Evolutionary conservation across 495 filamentous ascomycete species (phyloP).

Genomic region (Opeltia flavorubescens): DNA sequence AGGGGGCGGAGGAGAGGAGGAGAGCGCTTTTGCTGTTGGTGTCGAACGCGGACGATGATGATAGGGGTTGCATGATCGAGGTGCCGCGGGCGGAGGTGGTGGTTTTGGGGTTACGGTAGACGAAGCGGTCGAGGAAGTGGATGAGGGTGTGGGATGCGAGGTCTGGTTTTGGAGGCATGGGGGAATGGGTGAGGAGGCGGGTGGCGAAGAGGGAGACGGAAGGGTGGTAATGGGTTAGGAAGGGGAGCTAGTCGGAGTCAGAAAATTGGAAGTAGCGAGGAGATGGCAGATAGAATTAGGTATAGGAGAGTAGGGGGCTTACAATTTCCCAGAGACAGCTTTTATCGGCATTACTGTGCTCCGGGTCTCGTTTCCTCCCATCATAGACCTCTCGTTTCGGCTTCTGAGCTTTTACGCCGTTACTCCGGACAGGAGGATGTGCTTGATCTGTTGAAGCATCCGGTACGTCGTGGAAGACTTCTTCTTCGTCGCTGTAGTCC

Average conservation of each 20-base stretch:
- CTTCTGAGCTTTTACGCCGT: constrained; percentile 17
- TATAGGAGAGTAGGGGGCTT: constrained; percentile 21
- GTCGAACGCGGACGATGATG: constrained; percentile 38
- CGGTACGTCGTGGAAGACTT: constrained; percentile 55
- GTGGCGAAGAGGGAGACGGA: constrained; percentile 81
- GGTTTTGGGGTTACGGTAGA: constrained; percentile 69
- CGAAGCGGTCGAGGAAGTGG: constrained; percentile 93
- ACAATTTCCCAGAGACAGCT: constrained; percentile 89
- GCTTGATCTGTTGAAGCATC: constrained; percentile 25
- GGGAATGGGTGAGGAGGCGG: constrained; percentile 47
- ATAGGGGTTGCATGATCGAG: constrained; percentile 93
- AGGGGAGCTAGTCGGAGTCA: constrained; percentile 38
- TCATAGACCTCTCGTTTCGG: constrained; percentile 58
- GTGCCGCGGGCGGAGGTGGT: constrained; percentile 46
- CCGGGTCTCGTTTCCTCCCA: constrained; percentile 77
- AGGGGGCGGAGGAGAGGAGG: constrained; percentile 47
- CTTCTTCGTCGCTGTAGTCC: constrained; percentile 50
- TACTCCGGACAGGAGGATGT: constrained; percentile 5
- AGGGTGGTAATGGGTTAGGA: constrained; percentile 76
- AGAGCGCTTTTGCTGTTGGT: constrained; percentile 23
- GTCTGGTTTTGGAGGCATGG: constrained; percentile 75
- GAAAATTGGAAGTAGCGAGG: not conserved
- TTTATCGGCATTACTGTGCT: constrained; percentile 76
- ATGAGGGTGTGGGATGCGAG: constrained; percentile 74
- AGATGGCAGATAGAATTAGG: not conserved